Evolutionary conservation across 1,284 basidiomycete species (phyloP), one percentile per base, ranked within the genome.

Genomic region (Leccinum variabile): DNA sequence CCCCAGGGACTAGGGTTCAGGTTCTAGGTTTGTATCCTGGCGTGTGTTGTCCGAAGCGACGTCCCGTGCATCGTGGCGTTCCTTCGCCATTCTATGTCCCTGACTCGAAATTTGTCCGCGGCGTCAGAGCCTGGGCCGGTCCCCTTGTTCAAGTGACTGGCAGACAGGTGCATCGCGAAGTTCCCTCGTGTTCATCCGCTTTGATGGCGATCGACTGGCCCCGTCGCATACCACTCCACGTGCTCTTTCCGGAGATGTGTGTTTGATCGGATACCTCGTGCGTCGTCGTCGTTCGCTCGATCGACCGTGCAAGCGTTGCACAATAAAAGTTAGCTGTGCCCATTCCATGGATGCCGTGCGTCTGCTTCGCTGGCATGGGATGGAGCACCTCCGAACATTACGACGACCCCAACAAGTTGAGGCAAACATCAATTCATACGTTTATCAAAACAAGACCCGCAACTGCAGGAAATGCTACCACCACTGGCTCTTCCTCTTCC

Each of bases 341-440:
- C 16, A 41, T 41, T 3, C 14, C 8, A 41, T n/a, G 16, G 39
- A 41, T 16, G 8, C 16, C 16, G 16, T 41, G 39, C 2, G 16
- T 41, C 9, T 41, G 39, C 39, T 8, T 41, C 16, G 7, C 8
- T 41, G 16, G 37, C 14, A 37, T 37, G 37, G 37, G 37, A 37
- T 37, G 37, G 37, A 37, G 37, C 37, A 14, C 35, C 14, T 37
- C 35, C 1, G 35, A 37, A 25, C 25, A 25, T 25, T 25, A 25
- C 25, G 35, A 14, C 35, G 0, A 37, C 35, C 35, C 5, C 35
- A 37, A 37, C 35, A 37, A 37, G 35, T 37, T 37, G 13, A 37
- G 50, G 62, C 72, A 76, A 55, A 16, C 59, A 1, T 77, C 75
- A 2, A 65, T 77, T 8, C 55, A 59, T 37, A 5, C 39, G 14